Percentiles rank a stretch among this genome's conserved stretches.
These are phyloP conservation scores for Thalassia testudinum DNA, from an alignment of 116 monocot genomes.

Conservation along the genomic window DNA sequence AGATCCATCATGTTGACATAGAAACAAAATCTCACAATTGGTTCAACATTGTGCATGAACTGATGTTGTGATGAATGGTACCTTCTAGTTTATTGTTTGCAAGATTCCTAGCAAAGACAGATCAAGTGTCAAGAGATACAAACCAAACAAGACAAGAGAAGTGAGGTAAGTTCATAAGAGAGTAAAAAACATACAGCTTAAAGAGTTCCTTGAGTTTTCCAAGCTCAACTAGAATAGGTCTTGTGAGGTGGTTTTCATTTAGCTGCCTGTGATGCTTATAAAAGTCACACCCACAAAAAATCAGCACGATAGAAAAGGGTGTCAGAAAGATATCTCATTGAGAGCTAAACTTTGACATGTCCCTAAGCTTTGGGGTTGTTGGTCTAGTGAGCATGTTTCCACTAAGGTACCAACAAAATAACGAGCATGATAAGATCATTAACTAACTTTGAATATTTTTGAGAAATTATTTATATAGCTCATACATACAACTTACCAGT, in stretches of 20 bases:
- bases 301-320: too few relatives aligned
- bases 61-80: slow-evolving; percentile 66
- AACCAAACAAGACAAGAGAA: too few relatives aligned
- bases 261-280: slow-evolving; percentile 32
- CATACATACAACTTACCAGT: slow-evolving; percentile 79
- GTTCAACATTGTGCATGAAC: slow-evolving; percentile 71
- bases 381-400: slow-evolving; percentile 80
- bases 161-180: neutral
- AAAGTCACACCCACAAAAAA: too few relatives aligned
- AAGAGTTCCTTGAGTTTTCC: slow-evolving; percentile 83
- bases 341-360: slow-evolving; percentile 90
- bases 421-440: neutral
- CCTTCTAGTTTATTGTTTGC: slow-evolving; percentile 85
- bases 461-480: neutral
- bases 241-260: slow-evolving; percentile 65
- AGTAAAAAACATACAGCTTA: slow-evolving; percentile 52
- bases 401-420: slow-evolving; percentile 59
- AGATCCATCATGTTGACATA: too few relatives aligned
- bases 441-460: neutral
- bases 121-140: neutral
- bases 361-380: slow-evolving; percentile 84
- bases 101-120: slow-evolving; percentile 44
- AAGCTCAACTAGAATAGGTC: slow-evolving; percentile 69
- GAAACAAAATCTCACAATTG: slow-evolving; percentile 92
- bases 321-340: too few relatives aligned